A percentile compares a stretch with the other conserved stretches of the same genome.
Evolutionary conservation across 2,329 filamentous ascomycete genomes (phyloP).

Genomic region (Nannizziopsis arthrosporioides): DNA sequence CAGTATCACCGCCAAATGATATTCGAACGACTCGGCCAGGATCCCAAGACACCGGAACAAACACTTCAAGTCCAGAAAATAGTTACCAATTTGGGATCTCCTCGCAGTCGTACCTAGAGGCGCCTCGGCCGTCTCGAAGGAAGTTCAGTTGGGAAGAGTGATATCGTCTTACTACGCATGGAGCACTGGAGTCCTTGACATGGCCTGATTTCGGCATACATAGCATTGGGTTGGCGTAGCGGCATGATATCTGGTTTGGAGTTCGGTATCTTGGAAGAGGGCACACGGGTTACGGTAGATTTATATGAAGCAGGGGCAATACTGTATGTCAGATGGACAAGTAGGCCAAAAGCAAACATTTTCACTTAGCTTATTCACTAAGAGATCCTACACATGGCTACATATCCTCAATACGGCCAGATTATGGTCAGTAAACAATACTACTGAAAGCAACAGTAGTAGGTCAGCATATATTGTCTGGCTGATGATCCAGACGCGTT

Average conservation of each 20-base stretch:
- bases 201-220: background rate
- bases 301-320: too few relatives aligned
- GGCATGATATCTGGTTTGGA: background rate
- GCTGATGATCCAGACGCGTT: too few relatives aligned
- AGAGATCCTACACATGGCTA: too few relatives aligned
- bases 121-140: conserved; percentile 1
- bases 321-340: too few relatives aligned
- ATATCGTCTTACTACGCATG: background rate
- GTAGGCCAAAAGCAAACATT: too few relatives aligned
- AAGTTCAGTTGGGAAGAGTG: conserved; percentile 15
- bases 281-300: too few relatives aligned
- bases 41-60: background rate
- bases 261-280: background rate
- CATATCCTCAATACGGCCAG: too few relatives aligned
- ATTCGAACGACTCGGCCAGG: background rate
- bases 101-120: background rate
- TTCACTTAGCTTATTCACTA: too few relatives aligned
- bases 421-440: too few relatives aligned
- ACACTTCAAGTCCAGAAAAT: background rate
- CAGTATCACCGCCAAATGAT: background rate
- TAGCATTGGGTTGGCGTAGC: background rate
- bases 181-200: background rate
- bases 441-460: too few relatives aligned
- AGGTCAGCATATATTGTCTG: too few relatives aligned
- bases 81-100: background rate